Percentiles rank a stretch among this genome's conserved stretches.
Conservation (phyloP, 2,329 filamentous ascomycete genomes). For the Alternaria atra region DNA sequence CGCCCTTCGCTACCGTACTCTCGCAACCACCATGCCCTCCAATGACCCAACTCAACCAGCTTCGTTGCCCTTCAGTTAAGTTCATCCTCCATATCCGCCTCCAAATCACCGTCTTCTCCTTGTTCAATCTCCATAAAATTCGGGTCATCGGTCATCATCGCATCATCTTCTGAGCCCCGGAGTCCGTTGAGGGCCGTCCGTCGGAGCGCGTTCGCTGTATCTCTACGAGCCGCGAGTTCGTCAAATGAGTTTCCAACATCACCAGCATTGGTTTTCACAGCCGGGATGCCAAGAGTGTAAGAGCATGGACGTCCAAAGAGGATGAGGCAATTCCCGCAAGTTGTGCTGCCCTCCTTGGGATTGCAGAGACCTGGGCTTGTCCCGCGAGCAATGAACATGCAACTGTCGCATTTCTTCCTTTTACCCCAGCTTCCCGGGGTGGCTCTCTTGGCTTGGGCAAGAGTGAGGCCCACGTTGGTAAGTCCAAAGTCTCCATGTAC, state of each 20-base stretch:
- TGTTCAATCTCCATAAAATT: background rate
- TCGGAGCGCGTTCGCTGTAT: background rate
- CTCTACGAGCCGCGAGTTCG: background rate
- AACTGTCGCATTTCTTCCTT: background rate
- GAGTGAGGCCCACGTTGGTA: background rate
- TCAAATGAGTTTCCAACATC: background rate
- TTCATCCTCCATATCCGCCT: background rate
- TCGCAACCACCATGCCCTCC: too few relatives aligned
- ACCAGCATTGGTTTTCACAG: too few relatives aligned
- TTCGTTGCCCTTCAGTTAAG: background rate
- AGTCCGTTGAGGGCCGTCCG: background rate
- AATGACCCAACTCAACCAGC: too few relatives aligned
- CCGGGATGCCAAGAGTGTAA: background rate
- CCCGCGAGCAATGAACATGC: background rate
- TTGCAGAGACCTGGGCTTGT: background rate
- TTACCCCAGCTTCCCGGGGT: background rate
- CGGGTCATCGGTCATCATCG: too few relatives aligned
- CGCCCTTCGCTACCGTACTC: background rate
- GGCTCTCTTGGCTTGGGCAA: background rate
- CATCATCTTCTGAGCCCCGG: background rate
- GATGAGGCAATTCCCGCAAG: background rate
- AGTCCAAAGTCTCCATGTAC: constrained; percentile 1
- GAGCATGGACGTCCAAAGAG: background rate
- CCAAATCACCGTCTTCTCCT: background rate
- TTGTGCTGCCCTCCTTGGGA: background rate